Percentiles rank a stretch among this genome's conserved stretches.
Evolutionary conservation across 2,329 filamentous ascomycete species (phyloP).

Genomic region (Colletotrichum sp.): DNA sequence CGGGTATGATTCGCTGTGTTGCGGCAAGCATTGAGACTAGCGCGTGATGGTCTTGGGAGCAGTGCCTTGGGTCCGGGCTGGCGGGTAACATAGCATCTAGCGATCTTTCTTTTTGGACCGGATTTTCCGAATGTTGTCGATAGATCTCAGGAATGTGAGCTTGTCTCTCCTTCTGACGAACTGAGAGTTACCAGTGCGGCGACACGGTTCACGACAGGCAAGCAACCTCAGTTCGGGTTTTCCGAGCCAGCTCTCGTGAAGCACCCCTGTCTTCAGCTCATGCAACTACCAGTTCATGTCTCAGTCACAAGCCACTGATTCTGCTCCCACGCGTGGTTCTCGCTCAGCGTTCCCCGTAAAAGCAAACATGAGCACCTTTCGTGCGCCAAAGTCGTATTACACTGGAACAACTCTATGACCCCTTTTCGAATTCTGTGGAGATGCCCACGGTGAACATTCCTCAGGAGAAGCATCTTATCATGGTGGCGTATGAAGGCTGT

Average conservation of each 20-base stretch:
- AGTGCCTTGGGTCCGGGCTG: not conserved
- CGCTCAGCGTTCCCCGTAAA: not conserved
- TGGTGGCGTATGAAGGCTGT: not conserved
- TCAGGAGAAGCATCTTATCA: not conserved
- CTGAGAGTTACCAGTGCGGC: not conserved
- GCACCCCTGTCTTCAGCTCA: not conserved
- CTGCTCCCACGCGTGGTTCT: not conserved
- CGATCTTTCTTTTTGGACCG: not conserved
- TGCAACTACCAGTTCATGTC: not conserved
- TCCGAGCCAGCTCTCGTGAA: not conserved
- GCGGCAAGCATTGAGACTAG: not conserved
- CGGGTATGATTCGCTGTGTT: not conserved
- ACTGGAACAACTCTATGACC: not conserved
- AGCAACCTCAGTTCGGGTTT: not conserved
- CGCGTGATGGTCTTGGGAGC: not conserved
- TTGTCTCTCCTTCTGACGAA: not conserved
- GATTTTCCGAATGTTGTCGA: not conserved
- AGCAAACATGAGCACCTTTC: not conserved
- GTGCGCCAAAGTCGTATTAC: not conserved
- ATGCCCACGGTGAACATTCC: not conserved
- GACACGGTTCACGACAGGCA: not conserved
- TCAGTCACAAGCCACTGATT: not conserved
- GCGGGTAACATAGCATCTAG: not conserved
- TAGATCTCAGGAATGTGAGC: not conserved
- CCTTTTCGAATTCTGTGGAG: not conserved